These are phyloP conservation scores for Mychonastes homosphaera DNA, from an alignment of 139 green algal species.

Conservation along the genomic window DNA sequence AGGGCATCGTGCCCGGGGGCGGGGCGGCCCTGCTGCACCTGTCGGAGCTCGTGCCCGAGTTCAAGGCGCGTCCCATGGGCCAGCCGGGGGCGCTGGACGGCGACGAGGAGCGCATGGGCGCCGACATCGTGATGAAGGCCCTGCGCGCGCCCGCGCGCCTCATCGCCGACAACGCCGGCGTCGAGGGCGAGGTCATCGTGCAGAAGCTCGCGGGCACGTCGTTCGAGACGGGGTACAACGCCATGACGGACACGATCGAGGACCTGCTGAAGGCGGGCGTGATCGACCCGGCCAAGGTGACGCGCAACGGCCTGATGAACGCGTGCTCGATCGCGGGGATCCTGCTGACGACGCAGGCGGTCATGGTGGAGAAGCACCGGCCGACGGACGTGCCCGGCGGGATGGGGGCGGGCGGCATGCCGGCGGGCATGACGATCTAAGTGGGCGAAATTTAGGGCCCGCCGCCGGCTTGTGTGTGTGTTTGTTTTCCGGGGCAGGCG, in stretches of 20 bases:
- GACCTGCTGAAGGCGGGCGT: slow-evolving; percentile 80
- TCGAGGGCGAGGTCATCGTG: slow-evolving; percentile 67
- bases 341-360: slow-evolving; percentile 96
- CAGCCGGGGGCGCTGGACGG: slow-evolving; percentile 62
- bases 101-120: slow-evolving; percentile 83
- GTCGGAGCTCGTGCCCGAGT: slow-evolving; percentile 62
- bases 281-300: slow-evolving; percentile 96
- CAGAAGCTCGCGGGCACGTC: slow-evolving; percentile 70
- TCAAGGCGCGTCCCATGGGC: too few relatives aligned
- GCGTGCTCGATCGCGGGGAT: slow-evolving; percentile 91
- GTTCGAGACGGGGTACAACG: slow-evolving; percentile 93
- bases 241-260: slow-evolving; percentile 57
- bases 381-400: slow-evolving; percentile 21
- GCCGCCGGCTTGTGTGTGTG: too few relatives aligned
- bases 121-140: slow-evolving; percentile 90
- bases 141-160: slow-evolving; percentile 46
- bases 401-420: slow-evolving; percentile 56
- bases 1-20: slow-evolving; percentile 74
- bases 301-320: slow-evolving; percentile 82
- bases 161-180: slow-evolving; percentile 78
- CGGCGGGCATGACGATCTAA: slow-evolving; percentile 73
- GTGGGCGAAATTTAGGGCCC: background rate
- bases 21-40: slow-evolving; percentile 92
- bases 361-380: slow-evolving; percentile 74
- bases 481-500: too few relatives aligned